A percentile compares a stretch with the other conserved stretches of the same genome.
These are phyloP conservation scores for Elasticomyces elasticus DNA, from an alignment of 495 filamentous ascomycete species.

Conservation along the genomic window DNA sequence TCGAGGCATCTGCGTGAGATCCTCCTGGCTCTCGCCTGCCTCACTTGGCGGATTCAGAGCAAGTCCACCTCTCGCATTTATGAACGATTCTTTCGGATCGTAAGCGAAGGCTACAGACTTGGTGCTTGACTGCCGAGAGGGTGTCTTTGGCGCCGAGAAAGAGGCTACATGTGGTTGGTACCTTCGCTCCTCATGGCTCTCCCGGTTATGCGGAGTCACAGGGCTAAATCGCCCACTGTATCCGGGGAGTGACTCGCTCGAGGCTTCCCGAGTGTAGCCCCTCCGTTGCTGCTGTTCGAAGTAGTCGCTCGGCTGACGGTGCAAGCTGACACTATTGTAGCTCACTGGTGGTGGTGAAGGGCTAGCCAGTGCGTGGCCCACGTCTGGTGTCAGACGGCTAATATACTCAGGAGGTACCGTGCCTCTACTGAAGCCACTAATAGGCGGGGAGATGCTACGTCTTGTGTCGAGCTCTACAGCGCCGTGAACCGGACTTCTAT, in stretches of 20 bases:
- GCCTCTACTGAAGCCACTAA: neutral
- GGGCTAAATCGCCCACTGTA: neutral
- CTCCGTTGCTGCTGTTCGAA: slow-evolving; percentile 7
- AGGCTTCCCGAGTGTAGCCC: slow-evolving; percentile 3
- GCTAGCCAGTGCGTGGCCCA: neutral
- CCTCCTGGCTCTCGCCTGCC: slow-evolving; percentile 13
- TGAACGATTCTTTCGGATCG: slow-evolving; percentile 12
- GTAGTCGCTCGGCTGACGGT: slow-evolving; percentile 11
- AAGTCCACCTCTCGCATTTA: slow-evolving; percentile 12
- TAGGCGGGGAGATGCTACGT: neutral
- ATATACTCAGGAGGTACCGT: neutral
- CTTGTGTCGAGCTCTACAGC: neutral
- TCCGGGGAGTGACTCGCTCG: neutral
- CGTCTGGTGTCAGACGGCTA: slow-evolving; percentile 4
- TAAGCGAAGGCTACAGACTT: neutral
- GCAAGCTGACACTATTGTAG: slow-evolving; percentile 11
- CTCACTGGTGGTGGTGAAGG: slow-evolving; percentile 15
- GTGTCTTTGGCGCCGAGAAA: slow-evolving; percentile 17
- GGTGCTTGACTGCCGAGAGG: slow-evolving; percentile 11
- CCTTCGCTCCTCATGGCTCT: neutral
- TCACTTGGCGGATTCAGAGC: slow-evolving; percentile 17
- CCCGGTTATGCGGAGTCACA: neutral
- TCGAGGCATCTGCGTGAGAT: slow-evolving; percentile 2
- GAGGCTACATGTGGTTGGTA: slow-evolving; percentile 1
- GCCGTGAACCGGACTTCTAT: slow-evolving; percentile 11